Evolutionary conservation across 805 yeast genomes (phyloP).

Genomic region (Scheffersomyces lignosus): DNA sequence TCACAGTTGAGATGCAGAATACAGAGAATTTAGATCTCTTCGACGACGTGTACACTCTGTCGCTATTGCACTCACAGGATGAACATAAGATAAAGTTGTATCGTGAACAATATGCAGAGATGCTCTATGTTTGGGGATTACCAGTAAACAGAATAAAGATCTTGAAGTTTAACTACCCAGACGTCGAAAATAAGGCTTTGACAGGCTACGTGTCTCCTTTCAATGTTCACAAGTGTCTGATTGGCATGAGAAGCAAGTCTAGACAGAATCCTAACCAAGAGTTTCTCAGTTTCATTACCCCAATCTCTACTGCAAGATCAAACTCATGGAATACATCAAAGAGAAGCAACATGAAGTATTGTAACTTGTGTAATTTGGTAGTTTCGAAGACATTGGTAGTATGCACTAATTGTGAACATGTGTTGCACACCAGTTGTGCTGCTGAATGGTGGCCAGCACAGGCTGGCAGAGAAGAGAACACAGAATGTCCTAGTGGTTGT

Average conservation of each 20-base stretch:
- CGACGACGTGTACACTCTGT: constrained; percentile 41
- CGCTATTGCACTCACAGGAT: constrained; percentile 42
- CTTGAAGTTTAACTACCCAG: constrained; percentile 61
- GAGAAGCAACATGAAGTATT: constrained; percentile 38
- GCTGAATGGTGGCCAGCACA: constrained; percentile 67
- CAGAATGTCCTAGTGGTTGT: constrained; percentile 82
- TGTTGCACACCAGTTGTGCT: constrained; percentile 78
- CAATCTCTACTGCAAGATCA: constrained; percentile 18
- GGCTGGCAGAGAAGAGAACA: constrained; percentile 20
- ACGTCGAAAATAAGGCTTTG: constrained; percentile 12
- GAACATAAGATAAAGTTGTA: constrained; percentile 37
- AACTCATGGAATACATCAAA: constrained; percentile 34
- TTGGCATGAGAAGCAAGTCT: constrained; percentile 26
- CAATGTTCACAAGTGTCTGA: constrained; percentile 36
- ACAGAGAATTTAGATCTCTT: constrained; percentile 42
- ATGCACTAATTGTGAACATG: constrained; percentile 77
- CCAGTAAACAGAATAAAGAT: constrained; percentile 79
- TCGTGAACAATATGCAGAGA: constrained; percentile 72
- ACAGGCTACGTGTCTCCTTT: constrained; percentile 16
- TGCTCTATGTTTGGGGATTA: constrained; percentile 80
- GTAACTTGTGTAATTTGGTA: constrained; percentile 65
- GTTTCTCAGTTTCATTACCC: constrained; percentile 24
- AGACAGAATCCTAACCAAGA: constrained; percentile 18
- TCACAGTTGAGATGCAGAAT: constrained; percentile 50
- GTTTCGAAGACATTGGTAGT: constrained; percentile 61